phyloP scores from a whole-genome alignment of 495 filamentous ascomycete genomes.

The Friedmanniomyces endolithicus region DNA sequence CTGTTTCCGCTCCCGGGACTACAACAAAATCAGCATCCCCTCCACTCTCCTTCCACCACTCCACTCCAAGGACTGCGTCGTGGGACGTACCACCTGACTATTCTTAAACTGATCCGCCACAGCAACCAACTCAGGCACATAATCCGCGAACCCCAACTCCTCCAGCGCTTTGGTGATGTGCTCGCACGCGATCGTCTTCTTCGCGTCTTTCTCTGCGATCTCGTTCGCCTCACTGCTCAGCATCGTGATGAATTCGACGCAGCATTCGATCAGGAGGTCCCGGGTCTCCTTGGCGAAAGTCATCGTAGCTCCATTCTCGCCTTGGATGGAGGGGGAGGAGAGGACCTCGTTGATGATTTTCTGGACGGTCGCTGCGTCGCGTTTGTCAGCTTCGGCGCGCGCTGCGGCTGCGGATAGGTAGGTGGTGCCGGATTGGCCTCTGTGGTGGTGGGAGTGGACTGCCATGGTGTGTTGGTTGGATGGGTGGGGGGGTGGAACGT shows the following conservation, averaged over 20 bases:
- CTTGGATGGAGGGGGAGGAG: slow-evolving; percentile 39
- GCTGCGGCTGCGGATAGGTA: slow-evolving; percentile 15
- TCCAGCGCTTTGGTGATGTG: slow-evolving; percentile 88
- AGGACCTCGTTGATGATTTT: slow-evolving; percentile 97
- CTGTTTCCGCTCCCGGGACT: slow-evolving; percentile 93
- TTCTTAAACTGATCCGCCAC: slow-evolving; percentile 88
- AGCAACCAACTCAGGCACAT: slow-evolving; percentile 71
- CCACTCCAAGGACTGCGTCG: too few relatives aligned
- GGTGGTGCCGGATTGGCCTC: neutral
- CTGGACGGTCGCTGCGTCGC: slow-evolving; percentile 69
- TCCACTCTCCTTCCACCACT: neutral
- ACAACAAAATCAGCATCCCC: neutral
- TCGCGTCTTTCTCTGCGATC: slow-evolving; percentile 92
- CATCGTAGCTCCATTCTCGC: slow-evolving; percentile 28
- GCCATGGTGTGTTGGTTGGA: neutral
- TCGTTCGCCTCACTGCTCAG: slow-evolving; percentile 97
- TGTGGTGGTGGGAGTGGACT: neutral
- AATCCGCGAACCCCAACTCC: slow-evolving; percentile 82
- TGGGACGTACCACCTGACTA: slow-evolving; percentile 61
- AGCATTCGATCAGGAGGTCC: slow-evolving; percentile 94
- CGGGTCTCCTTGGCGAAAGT: slow-evolving; percentile 86
- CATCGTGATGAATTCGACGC: slow-evolving; percentile 96
- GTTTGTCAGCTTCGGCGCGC: neutral
- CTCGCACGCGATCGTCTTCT: slow-evolving; percentile 96
- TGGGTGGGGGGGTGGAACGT: slow-evolving; percentile 4